Percentiles rank a stretch among this genome's conserved stretches.
phyloP scores from a whole-genome alignment of 2,329 filamentous ascomycete species.

The Aspergillus costaricaensis region DNA sequence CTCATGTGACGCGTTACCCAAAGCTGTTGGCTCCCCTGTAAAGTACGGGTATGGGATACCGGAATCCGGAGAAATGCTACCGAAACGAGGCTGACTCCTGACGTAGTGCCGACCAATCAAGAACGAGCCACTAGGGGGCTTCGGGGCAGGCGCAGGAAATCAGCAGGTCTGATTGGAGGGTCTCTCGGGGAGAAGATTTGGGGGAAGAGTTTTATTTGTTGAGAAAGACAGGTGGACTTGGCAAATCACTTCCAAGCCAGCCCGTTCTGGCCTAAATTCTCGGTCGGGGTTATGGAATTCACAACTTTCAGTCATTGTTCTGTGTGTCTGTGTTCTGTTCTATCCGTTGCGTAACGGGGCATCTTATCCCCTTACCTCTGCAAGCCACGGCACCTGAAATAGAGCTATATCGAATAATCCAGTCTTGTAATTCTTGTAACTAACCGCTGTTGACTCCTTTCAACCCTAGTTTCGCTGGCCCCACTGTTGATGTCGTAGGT shows the following conservation, averaged over 20 bases:
- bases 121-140: not conserved
- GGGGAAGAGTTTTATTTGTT: not conserved
- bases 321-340: not conserved
- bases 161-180: not conserved
- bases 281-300: not conserved
- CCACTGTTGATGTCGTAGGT: slow-evolving; percentile 1
- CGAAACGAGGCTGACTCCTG: slow-evolving; percentile 3
- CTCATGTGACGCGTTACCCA: slow-evolving; percentile 10
- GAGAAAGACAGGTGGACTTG: not conserved
- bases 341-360: not conserved
- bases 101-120: not conserved
- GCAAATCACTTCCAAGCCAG: not conserved
- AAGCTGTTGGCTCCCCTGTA: not conserved
- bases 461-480: not conserved
- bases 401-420: too few relatives aligned
- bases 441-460: not conserved
- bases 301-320: not conserved
- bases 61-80: not conserved
- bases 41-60: not conserved
- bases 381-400: not conserved
- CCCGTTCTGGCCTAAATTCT: not conserved
- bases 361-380: not conserved
- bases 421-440: too few relatives aligned
- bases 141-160: not conserved
- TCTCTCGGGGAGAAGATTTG: too few relatives aligned